phyloP scores from a whole-genome alignment of 164 flowering plant species.

The Chimonanthus praecox region DNA sequence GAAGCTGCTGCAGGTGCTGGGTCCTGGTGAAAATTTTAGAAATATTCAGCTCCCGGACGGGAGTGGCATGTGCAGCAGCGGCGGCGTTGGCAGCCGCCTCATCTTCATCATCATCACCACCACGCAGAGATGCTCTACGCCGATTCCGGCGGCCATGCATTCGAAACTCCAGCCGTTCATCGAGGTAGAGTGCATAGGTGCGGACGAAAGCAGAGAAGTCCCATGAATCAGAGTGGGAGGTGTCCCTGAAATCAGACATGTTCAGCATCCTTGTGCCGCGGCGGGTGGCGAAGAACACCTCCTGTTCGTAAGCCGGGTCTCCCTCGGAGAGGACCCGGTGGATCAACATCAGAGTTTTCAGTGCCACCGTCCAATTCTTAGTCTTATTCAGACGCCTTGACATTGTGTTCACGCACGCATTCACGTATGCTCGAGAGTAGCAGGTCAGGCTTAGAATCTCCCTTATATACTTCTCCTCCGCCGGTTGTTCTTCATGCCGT shows the following conservation, averaged over 20 bases:
- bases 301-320: conserved; percentile 60
- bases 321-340: conserved; percentile 75
- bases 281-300: conserved; percentile 74
- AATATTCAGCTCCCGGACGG: conserved; percentile 45
- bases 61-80: conserved; percentile 21
- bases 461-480: conserved; percentile 59
- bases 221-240: conserved; percentile 58
- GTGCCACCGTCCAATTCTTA: conserved; percentile 79
- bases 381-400: conserved; percentile 77
- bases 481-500: conserved; percentile 78
- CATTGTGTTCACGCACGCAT: conserved; percentile 48
- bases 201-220: conserved; percentile 83
- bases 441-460: conserved; percentile 53
- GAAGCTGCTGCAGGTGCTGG: conserved; percentile 63
- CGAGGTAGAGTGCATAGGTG: conserved; percentile 67
- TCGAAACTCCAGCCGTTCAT: conserved; percentile 61
- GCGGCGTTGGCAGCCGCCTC: not conserved
- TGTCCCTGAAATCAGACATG: conserved; percentile 80
- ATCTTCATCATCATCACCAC: not conserved
- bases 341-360: conserved; percentile 63
- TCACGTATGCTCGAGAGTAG: conserved; percentile 47
- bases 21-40: conserved; percentile 45
- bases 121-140: not conserved
- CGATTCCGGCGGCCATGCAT: conserved; percentile 56
- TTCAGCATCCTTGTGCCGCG: conserved; percentile 77